phyloP scores from a whole-genome alignment of 257 asterid species.

The Solanum microdontum region DNA sequence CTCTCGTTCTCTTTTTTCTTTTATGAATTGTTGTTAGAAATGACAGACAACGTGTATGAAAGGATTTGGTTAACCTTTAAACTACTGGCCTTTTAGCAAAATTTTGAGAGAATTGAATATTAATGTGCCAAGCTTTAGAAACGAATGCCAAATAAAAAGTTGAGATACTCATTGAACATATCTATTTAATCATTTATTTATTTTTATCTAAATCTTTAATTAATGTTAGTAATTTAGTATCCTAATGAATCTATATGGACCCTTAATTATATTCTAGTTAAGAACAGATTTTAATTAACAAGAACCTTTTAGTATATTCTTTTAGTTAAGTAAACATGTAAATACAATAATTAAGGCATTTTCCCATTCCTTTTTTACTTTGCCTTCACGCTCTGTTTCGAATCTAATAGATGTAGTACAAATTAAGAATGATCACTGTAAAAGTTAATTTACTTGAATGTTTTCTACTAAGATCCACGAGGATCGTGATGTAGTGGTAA shows the following conservation, averaged over 20 bases:
- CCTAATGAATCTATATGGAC: background rate
- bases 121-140: background rate
- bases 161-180: background rate
- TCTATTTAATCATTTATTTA: background rate
- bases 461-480: background rate
- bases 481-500: fast-evolving
- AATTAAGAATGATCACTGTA: background rate
- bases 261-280: background rate
- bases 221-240: background rate
- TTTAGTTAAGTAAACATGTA: background rate
- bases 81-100: background rate
- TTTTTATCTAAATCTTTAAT: background rate
- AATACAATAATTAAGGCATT: background rate
- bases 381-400: background rate
- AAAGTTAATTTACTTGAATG: background rate
- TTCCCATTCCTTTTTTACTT: background rate
- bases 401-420: background rate
- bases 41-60: no score
- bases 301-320: background rate
- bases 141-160: background rate
- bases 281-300: background rate
- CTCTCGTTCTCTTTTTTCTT: no score
- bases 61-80: no score
- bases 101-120: background rate
- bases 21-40: no score